phyloP scores from a whole-genome alignment of 495 filamentous ascomycete genomes.

The Choiromyces venosus region DNA sequence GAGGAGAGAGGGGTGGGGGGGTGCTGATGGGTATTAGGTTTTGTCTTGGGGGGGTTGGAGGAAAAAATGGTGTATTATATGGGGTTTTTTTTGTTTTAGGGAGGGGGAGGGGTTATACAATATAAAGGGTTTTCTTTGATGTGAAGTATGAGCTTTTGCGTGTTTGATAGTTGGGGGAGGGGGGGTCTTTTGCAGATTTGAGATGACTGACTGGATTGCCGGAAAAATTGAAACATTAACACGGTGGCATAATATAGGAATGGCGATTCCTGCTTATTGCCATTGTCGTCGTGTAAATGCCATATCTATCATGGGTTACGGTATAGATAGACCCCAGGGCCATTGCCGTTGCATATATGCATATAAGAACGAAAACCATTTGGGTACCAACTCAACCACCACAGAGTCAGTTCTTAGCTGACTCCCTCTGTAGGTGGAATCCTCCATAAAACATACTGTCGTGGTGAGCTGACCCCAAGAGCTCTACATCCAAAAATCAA shows the following conservation, averaged over 20 bases:
- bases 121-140: background rate
- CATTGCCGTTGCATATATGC: background rate
- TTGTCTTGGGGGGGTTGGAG: background rate
- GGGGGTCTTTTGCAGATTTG: background rate
- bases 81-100: background rate
- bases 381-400: background rate
- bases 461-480: background rate
- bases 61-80: background rate
- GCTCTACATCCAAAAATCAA: background rate
- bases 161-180: background rate
- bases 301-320: too few relatives aligned
- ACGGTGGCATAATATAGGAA: background rate
- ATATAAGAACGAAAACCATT: background rate
- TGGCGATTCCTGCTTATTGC: background rate
- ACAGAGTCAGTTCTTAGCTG: background rate
- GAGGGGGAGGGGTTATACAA: background rate
- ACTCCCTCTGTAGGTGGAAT: background rate
- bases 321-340: background rate
- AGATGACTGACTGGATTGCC: background rate
- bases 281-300: background rate
- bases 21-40: conserved; percentile 33
- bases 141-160: background rate
- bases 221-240: background rate
- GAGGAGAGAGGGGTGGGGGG: conserved; percentile 38
- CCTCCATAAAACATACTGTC: background rate